Base-by-base conservation (phyloP, 768 basidiomycete species). In the Hericium coralloides region DNA sequence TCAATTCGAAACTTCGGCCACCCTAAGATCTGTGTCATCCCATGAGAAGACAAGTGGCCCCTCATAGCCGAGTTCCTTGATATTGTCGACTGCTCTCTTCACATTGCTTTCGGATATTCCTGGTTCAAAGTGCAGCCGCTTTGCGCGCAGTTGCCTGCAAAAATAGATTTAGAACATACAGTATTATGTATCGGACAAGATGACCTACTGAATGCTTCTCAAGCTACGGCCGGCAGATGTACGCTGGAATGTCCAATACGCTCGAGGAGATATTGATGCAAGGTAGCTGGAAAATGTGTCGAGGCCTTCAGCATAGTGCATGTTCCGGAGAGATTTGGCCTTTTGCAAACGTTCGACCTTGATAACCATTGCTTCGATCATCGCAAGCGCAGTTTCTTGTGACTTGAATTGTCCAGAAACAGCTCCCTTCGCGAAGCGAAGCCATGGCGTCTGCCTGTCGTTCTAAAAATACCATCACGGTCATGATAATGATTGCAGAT, bases 381-480 rank as follows among this genome's bases (percentile, higher is more conserved):
- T 26, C 5, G n/a, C 51, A 5, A 52, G 26, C 6, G 31, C 26
- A 7, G 59, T 60, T 12, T 61, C 58, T 12, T 45, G 18, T 1
- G 55, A 58, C 18, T 60, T 56, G 58, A 60, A 68, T 0, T 48
- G 20, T 0, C 65, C 67, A 23, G 55, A 52, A 7, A 55, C 49
- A 41, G 57, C 62, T 8, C 66, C 66, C 18, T 58, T 37, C 2
- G 65, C 64, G 59, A 66, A 67, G 10, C 56, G 54, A 25, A 67
- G 52, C 52, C 53, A 65, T 2, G 66, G 63, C 25, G 48, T 22
- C 18, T 55, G 45, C 15, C 26, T 7, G 20, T 49, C 48, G 22
- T 49, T n/a, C 48, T 49, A 10, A 3, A 10, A 38, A 12, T 36
- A 12, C 15, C 17, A 38, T 49, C 43, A 57, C 14, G 12, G 10